These are phyloP conservation scores for Yarrowia sp. DNA, from an alignment of 805 yeast genomes.

Conservation along the genomic window DNA sequence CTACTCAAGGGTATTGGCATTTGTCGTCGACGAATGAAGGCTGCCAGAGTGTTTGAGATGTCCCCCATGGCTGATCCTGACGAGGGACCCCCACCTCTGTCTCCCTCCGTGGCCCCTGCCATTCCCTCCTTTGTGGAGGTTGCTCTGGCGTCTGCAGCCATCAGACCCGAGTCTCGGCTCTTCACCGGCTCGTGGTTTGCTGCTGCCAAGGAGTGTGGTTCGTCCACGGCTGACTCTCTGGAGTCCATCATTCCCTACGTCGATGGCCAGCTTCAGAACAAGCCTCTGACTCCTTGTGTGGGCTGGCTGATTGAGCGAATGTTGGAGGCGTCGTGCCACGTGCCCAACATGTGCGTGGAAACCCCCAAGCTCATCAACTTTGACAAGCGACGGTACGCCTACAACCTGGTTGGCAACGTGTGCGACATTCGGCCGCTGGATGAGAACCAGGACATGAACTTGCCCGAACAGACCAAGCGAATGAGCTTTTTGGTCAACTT, in stretches of 20 bases:
- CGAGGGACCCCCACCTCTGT: constrained; percentile 37
- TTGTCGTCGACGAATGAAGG: constrained; percentile 70
- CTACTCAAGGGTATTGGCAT: constrained; percentile 70
- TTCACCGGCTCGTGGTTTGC: constrained; percentile 73
- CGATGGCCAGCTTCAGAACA: constrained; percentile 41
- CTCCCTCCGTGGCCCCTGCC: constrained; percentile 42
- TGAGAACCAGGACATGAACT: constrained; percentile 38
- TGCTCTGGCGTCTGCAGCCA: constrained; percentile 72
- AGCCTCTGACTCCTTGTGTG: constrained; percentile 74
- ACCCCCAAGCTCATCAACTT: constrained; percentile 76
- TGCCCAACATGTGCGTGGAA: constrained; percentile 77
- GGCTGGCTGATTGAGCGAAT: constrained; percentile 90
- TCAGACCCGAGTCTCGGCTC: constrained; percentile 79
- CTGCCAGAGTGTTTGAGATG: constrained; percentile 55
- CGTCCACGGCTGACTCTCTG: constrained; percentile 34
- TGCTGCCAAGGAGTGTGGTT: constrained; percentile 55
- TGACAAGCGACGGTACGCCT: constrained; percentile 78
- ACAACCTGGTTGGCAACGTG: constrained; percentile 65
- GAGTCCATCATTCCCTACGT: constrained; percentile 48
- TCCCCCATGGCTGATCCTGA: constrained; percentile 35
- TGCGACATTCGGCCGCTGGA: constrained; percentile 53
- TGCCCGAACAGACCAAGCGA: constrained; percentile 44
- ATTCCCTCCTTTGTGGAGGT: constrained; percentile 88
- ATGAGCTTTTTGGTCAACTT: constrained; percentile 49
- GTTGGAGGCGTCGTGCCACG: constrained; percentile 73